phyloP scores from a whole-genome alignment of 78 protist genomes.

The Emiliania huxleyi region DNA sequence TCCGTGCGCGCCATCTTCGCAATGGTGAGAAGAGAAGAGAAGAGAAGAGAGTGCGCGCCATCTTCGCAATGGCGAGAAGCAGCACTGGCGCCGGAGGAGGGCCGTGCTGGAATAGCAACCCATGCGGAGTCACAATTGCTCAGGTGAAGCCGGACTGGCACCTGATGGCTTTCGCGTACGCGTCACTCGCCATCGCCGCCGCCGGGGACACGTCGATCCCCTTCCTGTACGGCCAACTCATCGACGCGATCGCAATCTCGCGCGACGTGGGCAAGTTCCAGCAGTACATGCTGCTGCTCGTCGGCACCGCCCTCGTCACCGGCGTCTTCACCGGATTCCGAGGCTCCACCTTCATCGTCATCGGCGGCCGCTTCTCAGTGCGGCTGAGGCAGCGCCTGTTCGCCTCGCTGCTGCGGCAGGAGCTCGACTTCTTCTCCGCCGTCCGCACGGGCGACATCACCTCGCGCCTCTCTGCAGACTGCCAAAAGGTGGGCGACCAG shows the following conservation, averaged over 20 bases:
- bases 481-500: constrained; percentile 48
- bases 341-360: background rate
- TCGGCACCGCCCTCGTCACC: background rate
- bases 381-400: background rate
- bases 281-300: background rate
- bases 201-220: constrained; percentile 1
- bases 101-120: background rate
- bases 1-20: no score
- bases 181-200: background rate
- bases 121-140: background rate
- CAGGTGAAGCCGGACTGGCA: background rate
- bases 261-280: background rate
- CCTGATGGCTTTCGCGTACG: background rate
- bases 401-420: constrained; percentile 40
- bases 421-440: constrained; percentile 80
- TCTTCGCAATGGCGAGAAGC: no score
- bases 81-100: background rate
- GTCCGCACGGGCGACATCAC: constrained; percentile 78
- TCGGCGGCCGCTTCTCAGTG: background rate
- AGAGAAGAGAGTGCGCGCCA: no score
- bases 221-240: background rate
- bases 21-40: no score
- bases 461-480: constrained; percentile 67
- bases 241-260: background rate
- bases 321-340: background rate